Base-by-base conservation (phyloP, 805 yeast species). In the Saturnispora dispora region DNA sequence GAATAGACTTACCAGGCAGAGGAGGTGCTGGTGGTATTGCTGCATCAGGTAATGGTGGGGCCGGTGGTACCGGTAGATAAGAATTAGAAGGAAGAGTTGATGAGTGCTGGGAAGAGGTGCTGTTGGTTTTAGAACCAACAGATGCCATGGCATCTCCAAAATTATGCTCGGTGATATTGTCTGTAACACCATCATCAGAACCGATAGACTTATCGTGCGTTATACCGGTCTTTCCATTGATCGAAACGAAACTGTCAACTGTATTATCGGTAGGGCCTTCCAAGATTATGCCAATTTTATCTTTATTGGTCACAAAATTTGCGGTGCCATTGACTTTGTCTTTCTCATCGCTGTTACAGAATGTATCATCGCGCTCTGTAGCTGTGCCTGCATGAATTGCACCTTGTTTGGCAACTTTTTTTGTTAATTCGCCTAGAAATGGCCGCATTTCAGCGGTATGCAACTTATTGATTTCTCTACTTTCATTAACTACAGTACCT, bases 361-460 rank as follows among this genome's bases (percentile, higher is more conserved):
- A 15, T 27, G 18, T 35, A 25, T 17, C 20, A 27, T 9, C 13
- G 10, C 2, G 28, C 3, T 36, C 23, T 5, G 30, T 4, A 15
- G 22, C 48, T 15, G 30, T 23, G 9, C 9, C n/a, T 20, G 30
- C 11, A 9, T 40, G 13, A 40, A 73, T 71, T 1, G 78, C 60
- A 4, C 69, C 70, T 3, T 70, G 60, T 51, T 68, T 75, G 7
- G 64, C 68, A 11, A 80, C 82, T 56, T 76, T 78, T 3, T 72
- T 63, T 22, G 74, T 69, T 56, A 81, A 66, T 59, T 81, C 86
- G 45, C 72, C 69, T 56, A 81, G 66, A 59, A 81, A 79, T 28
- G 73, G 67, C 47, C 62, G 57, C 61, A 59, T 62, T 17, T 60
- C 58, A 32, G 56, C 49, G 50, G 60, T 55, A 44, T 61, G 55